Conservation (phyloP, 257 asterid genomes). For the Nicotiana tabacum region DNA sequence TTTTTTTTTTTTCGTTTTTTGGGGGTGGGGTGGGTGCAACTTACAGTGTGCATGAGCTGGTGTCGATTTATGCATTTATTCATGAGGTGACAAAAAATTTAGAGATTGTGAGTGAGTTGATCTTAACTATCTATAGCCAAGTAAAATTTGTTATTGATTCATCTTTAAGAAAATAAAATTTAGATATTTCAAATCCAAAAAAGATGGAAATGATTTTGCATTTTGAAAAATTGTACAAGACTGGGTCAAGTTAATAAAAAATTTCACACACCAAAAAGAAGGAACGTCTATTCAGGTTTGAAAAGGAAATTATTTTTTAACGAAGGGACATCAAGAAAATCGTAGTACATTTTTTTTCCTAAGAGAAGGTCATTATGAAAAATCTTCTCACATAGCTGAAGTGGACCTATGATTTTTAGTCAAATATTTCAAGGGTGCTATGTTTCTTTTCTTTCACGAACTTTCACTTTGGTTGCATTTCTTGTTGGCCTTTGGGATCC, state of each 20-base stretch:
- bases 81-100: neutral
- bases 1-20: too few species aligned
- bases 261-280: neutral
- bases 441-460: neutral
- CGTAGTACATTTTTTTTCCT: too few species aligned
- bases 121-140: neutral
- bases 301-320: neutral
- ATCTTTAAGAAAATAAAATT: neutral
- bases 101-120: neutral
- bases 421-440: neutral
- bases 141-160: neutral
- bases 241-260: neutral
- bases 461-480: neutral
- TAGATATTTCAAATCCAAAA: neutral
- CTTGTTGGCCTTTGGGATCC: neutral
- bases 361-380: neutral
- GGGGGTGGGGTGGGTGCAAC: too few species aligned
- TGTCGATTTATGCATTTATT: neutral
- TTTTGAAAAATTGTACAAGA: neutral
- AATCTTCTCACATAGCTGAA: neutral
- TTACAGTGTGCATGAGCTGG: too few species aligned
- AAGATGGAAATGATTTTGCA: neutral
- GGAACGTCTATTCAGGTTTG: neutral
- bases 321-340: neutral
- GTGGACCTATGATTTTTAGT: neutral